Base-by-base conservation (phyloP, 73 alveolate genomes). In the Urostyla sp. region DNA sequence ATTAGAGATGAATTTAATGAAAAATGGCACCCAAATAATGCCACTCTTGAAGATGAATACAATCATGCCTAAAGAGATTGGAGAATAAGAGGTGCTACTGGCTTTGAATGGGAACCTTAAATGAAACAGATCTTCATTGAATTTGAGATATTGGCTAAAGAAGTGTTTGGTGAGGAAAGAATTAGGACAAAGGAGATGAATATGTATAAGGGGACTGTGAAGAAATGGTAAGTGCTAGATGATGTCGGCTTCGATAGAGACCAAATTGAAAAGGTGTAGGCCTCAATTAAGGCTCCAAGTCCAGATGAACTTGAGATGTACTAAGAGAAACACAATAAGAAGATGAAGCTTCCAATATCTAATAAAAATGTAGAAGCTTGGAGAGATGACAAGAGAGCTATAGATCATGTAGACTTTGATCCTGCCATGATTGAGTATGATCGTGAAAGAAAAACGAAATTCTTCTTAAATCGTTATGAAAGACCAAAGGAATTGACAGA, bases 141-240 rank as follows among this genome's bases (percentile, higher is more conserved):
- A 27, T 38, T 76, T 18, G 93, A 75, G 46, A 60, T 52, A 75
- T 20, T 63, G 46, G 61, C 76, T 69, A 80, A 63, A 49, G 84
- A 85, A 32, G 77, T 61, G 8, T 13, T 75, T 43, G 89, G 82
- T 0, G 31, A 63, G 40, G 80, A 66, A 48, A 59, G 93, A 61
- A 85, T 75, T 27, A 54, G 48, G 32, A 44, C 69, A 20, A 72
- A 85, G 54, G 38, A 85, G 31, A 63, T 85, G 85, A 67, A 57
- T n/a, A 75, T 76, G 88, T 76, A 60, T 20, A 85, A 85, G 60
- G 93, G 93, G 16, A 27, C 57, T 13, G 67, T 63, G 0, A 85
- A 85, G 86, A 75, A 85, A 51, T 85, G 93, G 93, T 81, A 85
- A 44, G 80, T 85, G 43, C 81, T 85, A 0, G 93, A 85, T 61